A percentile compares a stretch with the other conserved stretches of the same genome.
Evolutionary conservation across 78 protist species (phyloP).

Genomic region (Chrysochromulina tobinii): DNA sequence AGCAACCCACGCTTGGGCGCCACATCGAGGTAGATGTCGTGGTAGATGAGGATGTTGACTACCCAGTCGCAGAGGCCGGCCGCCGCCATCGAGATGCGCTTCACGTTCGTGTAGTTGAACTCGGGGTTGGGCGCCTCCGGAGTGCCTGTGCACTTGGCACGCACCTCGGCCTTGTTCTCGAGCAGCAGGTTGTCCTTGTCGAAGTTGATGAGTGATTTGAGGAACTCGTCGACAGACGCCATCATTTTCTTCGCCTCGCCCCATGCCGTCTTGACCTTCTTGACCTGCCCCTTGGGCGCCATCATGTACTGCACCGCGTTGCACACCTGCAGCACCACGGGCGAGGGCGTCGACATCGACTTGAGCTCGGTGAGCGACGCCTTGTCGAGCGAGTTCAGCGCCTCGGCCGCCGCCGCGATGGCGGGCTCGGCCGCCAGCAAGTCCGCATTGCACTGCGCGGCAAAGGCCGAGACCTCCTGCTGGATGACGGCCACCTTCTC

Average conservation of each 20-base stretch:
- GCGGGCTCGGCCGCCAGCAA: slow-evolving; percentile 75
- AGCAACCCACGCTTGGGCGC: slow-evolving; percentile 61
- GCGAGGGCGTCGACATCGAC: slow-evolving; percentile 54
- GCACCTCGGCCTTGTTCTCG: slow-evolving; percentile 32
- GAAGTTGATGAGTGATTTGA: slow-evolving; percentile 26
- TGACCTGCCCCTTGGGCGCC: neutral
- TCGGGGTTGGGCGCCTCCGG: slow-evolving; percentile 21
- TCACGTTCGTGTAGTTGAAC: slow-evolving; percentile 49
- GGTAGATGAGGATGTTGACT: slow-evolving; percentile 54
- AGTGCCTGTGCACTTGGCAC: slow-evolving; percentile 13
- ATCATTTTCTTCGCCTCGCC: slow-evolving; percentile 49
- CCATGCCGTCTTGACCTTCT: slow-evolving; percentile 55
- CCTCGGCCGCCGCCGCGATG: slow-evolving; percentile 73
- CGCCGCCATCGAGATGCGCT: slow-evolving; percentile 61
- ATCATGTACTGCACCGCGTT: slow-evolving; percentile 43
- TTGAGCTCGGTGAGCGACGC: slow-evolving; percentile 65
- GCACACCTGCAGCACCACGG: slow-evolving; percentile 38
- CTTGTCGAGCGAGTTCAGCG: slow-evolving; percentile 71
- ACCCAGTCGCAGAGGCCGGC: slow-evolving; percentile 73
- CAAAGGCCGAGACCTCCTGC: slow-evolving; percentile 44
- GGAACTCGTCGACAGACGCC: slow-evolving; percentile 57
- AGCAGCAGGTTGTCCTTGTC: slow-evolving; percentile 47
- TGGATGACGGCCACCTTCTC: slow-evolving; percentile 50
- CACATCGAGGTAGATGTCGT: slow-evolving; percentile 70
- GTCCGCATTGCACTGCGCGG: slow-evolving; percentile 58